These are phyloP conservation scores for Carex arenaria DNA, from an alignment of 202 grass and related monocot species.

Conservation along the genomic window DNA sequence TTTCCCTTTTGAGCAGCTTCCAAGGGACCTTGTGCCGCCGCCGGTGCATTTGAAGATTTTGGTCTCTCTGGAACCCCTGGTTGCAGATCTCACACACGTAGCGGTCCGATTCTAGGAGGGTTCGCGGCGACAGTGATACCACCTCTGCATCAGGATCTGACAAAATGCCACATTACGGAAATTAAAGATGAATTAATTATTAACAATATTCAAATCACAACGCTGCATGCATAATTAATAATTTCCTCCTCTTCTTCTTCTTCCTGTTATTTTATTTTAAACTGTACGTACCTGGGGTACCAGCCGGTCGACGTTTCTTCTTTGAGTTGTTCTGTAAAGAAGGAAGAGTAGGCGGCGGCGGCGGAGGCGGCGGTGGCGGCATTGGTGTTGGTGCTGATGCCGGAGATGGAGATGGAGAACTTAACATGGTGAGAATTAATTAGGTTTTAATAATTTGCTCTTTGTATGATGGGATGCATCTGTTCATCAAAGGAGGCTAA, in stretches of 20 bases:
- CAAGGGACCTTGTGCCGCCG: slow-evolving; percentile 99
- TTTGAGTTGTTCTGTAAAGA: background rate
- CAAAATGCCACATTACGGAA: background rate
- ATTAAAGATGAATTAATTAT: background rate
- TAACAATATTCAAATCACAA: background rate
- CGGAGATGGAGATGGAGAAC: slow-evolving; percentile 12
- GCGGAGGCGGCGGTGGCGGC: background rate
- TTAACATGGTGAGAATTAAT: slow-evolving; percentile 20
- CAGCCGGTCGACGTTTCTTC: slow-evolving; percentile 17
- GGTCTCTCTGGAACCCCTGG: slow-evolving; percentile 97
- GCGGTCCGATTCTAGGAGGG: slow-evolving; percentile 95
- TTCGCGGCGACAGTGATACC: slow-evolving; percentile 91
- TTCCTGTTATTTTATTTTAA: background rate
- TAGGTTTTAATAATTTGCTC: slow-evolving; percentile 9
- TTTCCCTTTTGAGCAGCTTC: slow-evolving; percentile 98
- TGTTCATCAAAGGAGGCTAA: slow-evolving; percentile 6
- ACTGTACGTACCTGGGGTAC: slow-evolving; percentile 16
- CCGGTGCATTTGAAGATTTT: slow-evolving; percentile 99
- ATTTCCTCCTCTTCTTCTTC: background rate
- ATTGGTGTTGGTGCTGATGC: background rate
- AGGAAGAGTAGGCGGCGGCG: background rate
- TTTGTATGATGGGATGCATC: background rate
- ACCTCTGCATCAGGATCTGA: slow-evolving; percentile 99
- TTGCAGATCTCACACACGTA: slow-evolving; percentile 99
- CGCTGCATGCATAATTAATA: background rate